A percentile compares a stretch with the other conserved stretches of the same genome.
Conservation (phyloP, 257 asterid genomes). For the Nicotiana knightiana region DNA sequence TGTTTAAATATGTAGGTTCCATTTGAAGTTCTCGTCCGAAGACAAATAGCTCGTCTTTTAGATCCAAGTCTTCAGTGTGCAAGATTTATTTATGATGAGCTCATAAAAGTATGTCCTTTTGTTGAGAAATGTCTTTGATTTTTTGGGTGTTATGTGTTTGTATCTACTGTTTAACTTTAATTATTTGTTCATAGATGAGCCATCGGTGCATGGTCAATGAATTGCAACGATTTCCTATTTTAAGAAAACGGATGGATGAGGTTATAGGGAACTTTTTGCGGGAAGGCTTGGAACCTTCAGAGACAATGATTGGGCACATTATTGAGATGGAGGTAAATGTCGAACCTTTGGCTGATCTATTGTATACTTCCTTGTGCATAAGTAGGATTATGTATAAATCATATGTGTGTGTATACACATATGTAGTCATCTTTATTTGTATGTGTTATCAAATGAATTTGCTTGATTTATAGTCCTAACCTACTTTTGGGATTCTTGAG, state of each 20-base stretch:
- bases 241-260: conserved; percentile 70
- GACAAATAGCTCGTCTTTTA: conserved; percentile 82
- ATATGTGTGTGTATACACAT: neutral
- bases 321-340: conserved; percentile 86
- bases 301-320: conserved; percentile 79
- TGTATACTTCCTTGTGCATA: neutral
- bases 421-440: neutral
- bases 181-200: conserved; percentile 57
- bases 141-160: neutral
- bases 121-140: neutral
- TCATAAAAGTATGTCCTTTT: conserved; percentile 57
- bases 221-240: conserved; percentile 78
- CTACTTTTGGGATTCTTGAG: neutral
- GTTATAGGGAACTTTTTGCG: conserved; percentile 68
- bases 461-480: neutral
- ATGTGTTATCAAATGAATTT: neutral
- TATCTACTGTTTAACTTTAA: neutral
- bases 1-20: conserved; percentile 56
- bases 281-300: conserved; percentile 84
- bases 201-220: conserved; percentile 78
- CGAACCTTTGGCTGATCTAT: neutral
- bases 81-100: conserved; percentile 85
- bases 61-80: conserved; percentile 99
- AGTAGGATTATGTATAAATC: neutral
- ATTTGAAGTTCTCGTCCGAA: conserved; percentile 87